Evolutionary conservation across 1,139 yeast genomes (phyloP), one percentile per base, ranked within the genome.

Genomic region (Pichia sp.): DNA sequence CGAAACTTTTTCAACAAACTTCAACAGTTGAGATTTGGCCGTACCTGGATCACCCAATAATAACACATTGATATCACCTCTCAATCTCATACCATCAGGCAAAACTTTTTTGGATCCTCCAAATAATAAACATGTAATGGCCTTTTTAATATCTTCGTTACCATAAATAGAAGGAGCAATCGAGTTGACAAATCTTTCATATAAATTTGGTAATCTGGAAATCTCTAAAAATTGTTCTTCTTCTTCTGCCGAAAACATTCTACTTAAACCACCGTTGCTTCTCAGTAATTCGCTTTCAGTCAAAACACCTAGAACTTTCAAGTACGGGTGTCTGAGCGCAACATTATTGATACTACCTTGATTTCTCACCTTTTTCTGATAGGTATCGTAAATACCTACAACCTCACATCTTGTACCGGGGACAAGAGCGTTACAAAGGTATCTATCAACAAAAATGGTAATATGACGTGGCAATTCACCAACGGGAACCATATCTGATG

Each of bases 391-490:
- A 40, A 92, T 82, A 43, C 98, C 99, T 44, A 86, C 79, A 39
- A 90, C 75, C 4, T 95, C 87, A 52, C 95, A 95, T 55, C 97
- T 73, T 0, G 95, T 86, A 40, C 99, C 99, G 0, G 99, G 99
- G 33, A 90, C 85, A 32, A 92, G 92, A 52, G 77, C 80, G 66
- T 92, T 92, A 29, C 97, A 84, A 62, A 92, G 70, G 54, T 86
- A 85, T 53, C 98, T 75, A 61, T 94, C 98, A 27, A 90, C 86
- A 42, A 94, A 86, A 54, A 94, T 71, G 50, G 87, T 64, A 43
- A 94, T 84, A 58, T 92, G 95, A 55, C 99, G 79, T 11, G 99
- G 99, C 90, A 92, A 84, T 68, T 92, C 99, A 52, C 99, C 98
- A 27, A 92, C 95, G 2, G 98, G 99, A 1, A 92, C 97, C 83